Evolutionary conservation across 352 stramenopile genomes (phyloP).

Genomic region (Globisporangium okanoganense): DNA sequence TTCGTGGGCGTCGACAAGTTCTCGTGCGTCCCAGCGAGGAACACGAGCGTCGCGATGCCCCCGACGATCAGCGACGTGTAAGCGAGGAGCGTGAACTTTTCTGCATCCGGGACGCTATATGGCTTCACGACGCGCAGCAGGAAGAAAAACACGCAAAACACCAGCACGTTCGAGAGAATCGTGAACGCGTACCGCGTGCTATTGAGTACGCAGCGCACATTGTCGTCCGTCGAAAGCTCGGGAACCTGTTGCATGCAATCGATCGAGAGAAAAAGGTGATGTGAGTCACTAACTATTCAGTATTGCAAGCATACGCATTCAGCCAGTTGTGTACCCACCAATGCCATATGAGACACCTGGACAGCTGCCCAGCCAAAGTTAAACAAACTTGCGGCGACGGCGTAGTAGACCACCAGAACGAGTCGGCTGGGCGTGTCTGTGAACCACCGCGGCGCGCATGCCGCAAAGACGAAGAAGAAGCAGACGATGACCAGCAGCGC

Average conservation of each 20-base stretch:
- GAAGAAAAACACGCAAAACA: conserved; percentile 79
- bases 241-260: conserved; percentile 34
- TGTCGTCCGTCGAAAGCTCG: conserved; percentile 72
- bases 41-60: conserved; percentile 54
- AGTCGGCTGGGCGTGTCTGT: conserved; percentile 42
- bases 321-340: too few species aligned
- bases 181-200: conserved; percentile 82
- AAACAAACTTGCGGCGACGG: conserved; percentile 69
- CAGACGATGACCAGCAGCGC: conserved; percentile 72
- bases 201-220: conserved; percentile 78
- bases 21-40: conserved; percentile 68
- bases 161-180: conserved; percentile 84
- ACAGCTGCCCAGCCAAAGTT: conserved; percentile 83
- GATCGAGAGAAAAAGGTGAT: neutral
- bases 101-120: conserved; percentile 54
- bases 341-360: conserved; percentile 84
- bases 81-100: conserved; percentile 76
- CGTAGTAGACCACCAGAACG: conserved; percentile 75
- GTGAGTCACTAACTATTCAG: neutral
- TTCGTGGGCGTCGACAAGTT: conserved; percentile 30
- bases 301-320: too few species aligned
- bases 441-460: conserved; percentile 61
- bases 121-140: conserved; percentile 55
- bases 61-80: conserved; percentile 71
- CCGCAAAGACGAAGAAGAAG: conserved; percentile 84